A percentile compares a stretch with the other conserved stretches of the same genome.
These are phyloP conservation scores for Ophiorrhiza pumila DNA, from an alignment of 257 asterid genomes.

Conservation along the genomic window DNA sequence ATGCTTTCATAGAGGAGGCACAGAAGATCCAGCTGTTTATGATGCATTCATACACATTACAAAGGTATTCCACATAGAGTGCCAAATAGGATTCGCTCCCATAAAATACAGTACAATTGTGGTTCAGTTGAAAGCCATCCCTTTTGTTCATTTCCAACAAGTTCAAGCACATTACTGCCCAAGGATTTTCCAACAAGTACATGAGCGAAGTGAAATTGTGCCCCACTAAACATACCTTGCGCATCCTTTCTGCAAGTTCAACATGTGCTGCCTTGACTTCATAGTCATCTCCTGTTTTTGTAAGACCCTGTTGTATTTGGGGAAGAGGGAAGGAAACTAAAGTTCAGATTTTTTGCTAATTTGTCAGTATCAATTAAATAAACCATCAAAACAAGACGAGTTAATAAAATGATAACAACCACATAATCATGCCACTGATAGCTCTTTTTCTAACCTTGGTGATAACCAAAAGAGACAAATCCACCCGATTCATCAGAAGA, in stretches of 20 bases:
- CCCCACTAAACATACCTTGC: slow-evolving; percentile 52
- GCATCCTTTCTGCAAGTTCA: slow-evolving; percentile 99
- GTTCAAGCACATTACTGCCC: neutral
- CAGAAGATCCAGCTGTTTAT: too few species aligned
- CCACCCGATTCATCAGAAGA: slow-evolving; percentile 98
- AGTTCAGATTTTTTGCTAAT: neutral
- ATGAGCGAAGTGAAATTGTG: neutral
- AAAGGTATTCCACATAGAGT: too few species aligned
- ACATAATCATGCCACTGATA: neutral
- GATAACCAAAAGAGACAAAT: slow-evolving; percentile 92
- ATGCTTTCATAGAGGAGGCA: too few species aligned
- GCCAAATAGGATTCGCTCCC: too few species aligned
- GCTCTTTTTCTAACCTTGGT: slow-evolving; percentile 63
- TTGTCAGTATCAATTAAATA: neutral
- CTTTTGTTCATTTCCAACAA: neutral
- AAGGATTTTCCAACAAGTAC: neutral
- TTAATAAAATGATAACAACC: neutral
- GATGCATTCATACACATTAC: too few species aligned
- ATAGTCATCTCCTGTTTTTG: slow-evolving; percentile 95
- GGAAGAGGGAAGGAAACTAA: neutral
- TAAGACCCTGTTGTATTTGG: slow-evolving; percentile 63
- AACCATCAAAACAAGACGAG: neutral
- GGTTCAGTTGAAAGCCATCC: too few species aligned
- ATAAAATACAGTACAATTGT: too few species aligned
- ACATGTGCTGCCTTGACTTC: slow-evolving; percentile 98